A percentile compares a stretch with the other conserved stretches of the same genome.
Conservation (phyloP, 371 early-diverging fungal genomes). For the Rhizopus arrhizus region DNA sequence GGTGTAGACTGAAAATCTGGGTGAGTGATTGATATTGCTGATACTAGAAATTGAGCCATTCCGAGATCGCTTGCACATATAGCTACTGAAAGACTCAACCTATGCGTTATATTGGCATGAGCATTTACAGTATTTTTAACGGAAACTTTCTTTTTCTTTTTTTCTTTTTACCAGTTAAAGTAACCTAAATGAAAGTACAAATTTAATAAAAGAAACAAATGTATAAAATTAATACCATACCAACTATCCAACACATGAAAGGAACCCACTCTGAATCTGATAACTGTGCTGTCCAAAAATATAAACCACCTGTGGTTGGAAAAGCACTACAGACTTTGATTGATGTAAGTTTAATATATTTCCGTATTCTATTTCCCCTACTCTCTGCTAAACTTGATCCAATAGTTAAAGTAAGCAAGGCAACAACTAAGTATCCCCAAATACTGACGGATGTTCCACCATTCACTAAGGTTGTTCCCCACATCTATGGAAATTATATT, state of each 20-base stretch:
- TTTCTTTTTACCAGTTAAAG: constrained; percentile 30
- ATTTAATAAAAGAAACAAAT: not conserved
- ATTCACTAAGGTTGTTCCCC: constrained; percentile 44
- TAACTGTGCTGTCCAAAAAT: constrained; percentile 37
- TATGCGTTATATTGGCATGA: not conserved
- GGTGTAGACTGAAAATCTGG: constrained; percentile 39
- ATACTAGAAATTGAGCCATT: constrained; percentile 54
- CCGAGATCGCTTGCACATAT: constrained; percentile 60
- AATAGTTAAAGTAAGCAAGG: constrained; percentile 54
- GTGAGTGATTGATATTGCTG: constrained; percentile 49
- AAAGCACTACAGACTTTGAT: constrained; percentile 33
- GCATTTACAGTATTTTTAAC: constrained; percentile 2
- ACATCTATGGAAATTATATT: constrained; percentile 14
- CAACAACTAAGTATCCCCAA: constrained; percentile 66
- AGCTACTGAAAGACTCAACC: constrained; percentile 42
- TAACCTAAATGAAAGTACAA: constrained; percentile 5
- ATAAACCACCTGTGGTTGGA: constrained; percentile 36
- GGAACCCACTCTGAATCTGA: constrained; percentile 39
- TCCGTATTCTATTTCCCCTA: constrained; percentile 1
- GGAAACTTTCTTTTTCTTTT: not conserved
- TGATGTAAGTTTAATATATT: not conserved
- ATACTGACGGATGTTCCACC: constrained; percentile 66
- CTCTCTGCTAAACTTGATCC: constrained; percentile 67
- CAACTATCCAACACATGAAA: constrained; percentile 43
- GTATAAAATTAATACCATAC: not conserved